phyloP scores from a whole-genome alignment of 495 filamentous ascomycete species.

The Chaetomium cochliodes region DNA sequence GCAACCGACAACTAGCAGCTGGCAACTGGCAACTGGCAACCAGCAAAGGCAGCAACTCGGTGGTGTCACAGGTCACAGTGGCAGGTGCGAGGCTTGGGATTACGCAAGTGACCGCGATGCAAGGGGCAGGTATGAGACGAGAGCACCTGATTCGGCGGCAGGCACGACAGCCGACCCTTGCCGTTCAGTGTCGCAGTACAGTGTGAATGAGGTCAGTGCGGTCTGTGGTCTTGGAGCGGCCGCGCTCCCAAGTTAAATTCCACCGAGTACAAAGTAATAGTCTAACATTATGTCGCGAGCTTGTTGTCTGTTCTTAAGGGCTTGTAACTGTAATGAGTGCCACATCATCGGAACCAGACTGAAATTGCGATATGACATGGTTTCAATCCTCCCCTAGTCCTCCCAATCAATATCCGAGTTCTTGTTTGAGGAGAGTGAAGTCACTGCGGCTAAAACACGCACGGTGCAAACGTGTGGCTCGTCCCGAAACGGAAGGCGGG shows the following conservation, averaged over 20 bases:
- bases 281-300: too few species aligned
- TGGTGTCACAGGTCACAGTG: too few species aligned
- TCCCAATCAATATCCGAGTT: too few species aligned
- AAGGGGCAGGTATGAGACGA: conserved; percentile 12
- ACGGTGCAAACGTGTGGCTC: neutral
- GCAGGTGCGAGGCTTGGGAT: neutral
- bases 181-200: neutral
- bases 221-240: too few species aligned
- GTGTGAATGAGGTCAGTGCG: too few species aligned
- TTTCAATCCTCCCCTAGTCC: neutral
- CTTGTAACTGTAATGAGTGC: too few species aligned
- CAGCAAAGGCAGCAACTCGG: neutral
- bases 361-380: neutral
- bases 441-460: too few species aligned
- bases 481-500: conserved; percentile 1
- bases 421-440: neutral
- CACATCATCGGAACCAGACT: neutral
- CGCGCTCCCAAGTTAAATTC: too few species aligned
- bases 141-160: conserved; percentile 10
- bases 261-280: too few species aligned
- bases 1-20: too few species aligned
- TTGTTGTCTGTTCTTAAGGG: too few species aligned
- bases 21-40: too few species aligned
- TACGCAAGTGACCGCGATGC: neutral
- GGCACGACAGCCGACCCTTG: conserved; percentile 12